These are phyloP conservation scores for Pseudozyma sp. DNA, from an alignment of 1,284 basidiomycete genomes.

Conservation along the genomic window DNA sequence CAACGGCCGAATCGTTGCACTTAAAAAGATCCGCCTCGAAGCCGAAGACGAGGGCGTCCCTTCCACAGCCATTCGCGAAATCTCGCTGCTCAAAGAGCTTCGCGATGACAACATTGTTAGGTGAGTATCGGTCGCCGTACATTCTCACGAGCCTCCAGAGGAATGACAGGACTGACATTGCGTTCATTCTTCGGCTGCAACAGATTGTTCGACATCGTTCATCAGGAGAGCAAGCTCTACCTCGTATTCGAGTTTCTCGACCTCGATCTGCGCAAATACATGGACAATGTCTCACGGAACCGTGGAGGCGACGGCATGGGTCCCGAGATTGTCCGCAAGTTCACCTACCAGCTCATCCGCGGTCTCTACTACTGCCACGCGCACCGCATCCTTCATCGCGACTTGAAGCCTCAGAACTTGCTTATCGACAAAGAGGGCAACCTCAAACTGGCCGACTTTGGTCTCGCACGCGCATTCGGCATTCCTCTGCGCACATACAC, in stretches of 20 bases:
- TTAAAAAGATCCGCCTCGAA: conserved; percentile 97
- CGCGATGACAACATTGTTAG: conserved; percentile 93
- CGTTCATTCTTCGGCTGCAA: conserved; percentile 11
- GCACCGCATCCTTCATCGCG: conserved; percentile 93
- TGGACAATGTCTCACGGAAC: conserved; percentile 75
- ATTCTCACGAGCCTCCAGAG: too few species aligned
- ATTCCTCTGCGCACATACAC: conserved; percentile 98
- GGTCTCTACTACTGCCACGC: conserved; percentile 95
- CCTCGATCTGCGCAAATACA: conserved; percentile 94
- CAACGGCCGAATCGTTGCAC: conserved; percentile 70
- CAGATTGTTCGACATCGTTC: conserved; percentile 94
- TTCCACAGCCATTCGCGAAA: conserved; percentile 96
- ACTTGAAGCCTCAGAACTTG: conserved; percentile 97
- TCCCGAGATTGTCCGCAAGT: conserved; percentile 88
- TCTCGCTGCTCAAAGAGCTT: conserved; percentile 94
- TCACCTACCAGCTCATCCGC: conserved; percentile 84
- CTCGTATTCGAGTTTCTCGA: conserved; percentile 96
- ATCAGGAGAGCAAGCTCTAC: conserved; percentile 95
- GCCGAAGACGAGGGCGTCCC: conserved; percentile 98
- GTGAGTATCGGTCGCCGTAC: conserved; percentile 21
- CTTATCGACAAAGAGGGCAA: conserved; percentile 81
- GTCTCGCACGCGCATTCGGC: conserved; percentile 94
- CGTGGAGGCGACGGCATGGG: conserved; percentile 73
- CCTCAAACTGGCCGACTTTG: conserved; percentile 85
- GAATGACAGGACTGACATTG: not conserved